Evolutionary conservation across 495 filamentous ascomycete species (phyloP), one percentile per base, ranked within the genome.

Genomic region (Polyplosphaeria fusca): DNA sequence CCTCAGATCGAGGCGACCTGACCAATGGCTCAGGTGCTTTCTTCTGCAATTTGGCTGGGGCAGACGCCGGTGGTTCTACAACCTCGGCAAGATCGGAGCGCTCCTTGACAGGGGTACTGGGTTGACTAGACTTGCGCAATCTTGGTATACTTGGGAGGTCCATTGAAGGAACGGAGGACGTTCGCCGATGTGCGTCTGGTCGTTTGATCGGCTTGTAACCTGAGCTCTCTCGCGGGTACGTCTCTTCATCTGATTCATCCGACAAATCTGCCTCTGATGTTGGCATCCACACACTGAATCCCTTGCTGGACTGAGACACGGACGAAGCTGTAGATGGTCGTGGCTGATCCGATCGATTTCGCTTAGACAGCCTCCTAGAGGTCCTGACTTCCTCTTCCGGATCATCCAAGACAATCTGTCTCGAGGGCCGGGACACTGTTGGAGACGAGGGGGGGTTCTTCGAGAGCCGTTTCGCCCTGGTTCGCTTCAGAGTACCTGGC

Each of bases 121-220:
- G 70, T n/a, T 69, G 66, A 53, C 62, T 71, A n/a, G 69, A 53
- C 50, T 75, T 74, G n/a, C 83, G 68, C 16, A 82, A 68, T 60
- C 82, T 85, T 14, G 74, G 79, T 19, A 86, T 82, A 19, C 68
- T 71, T 14, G 82, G 83, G 14, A 85, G 73, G 50, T 80, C 73
- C 61, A 75, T 68, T 0, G 78, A 79, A 5, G 81, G 82, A 11
- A 80, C 74, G 20, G 79, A 83, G n/a, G 83, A 84, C 2, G 77
- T 64, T n/a, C 73, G 69, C 26, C 79, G 71, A 39, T 76, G 70
- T 27, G 64, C 46, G 20, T 44, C 37, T 14, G 68, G 71, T 28
- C 58, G 41, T 35, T 16, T 44, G 11, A n/a, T 13, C n/a, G 27
- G 38, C 13, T 16, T 19, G 9, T 23, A 43, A 32, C 28, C 32